phyloP scores from a whole-genome alignment of 2,329 filamentous ascomycete species.

The Lanzia echinophila region DNA sequence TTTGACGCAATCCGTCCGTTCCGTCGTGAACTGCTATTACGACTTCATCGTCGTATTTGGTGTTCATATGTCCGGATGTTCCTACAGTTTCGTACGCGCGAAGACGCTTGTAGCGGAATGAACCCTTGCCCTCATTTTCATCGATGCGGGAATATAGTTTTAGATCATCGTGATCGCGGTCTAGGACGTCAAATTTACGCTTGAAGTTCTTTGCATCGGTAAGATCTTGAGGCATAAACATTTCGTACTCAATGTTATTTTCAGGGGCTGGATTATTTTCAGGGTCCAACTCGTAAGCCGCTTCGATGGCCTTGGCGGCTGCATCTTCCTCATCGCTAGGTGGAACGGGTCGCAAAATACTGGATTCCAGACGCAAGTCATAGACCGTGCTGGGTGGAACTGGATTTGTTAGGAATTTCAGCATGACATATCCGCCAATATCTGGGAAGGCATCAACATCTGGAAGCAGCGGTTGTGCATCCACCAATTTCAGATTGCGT shows the following conservation, averaged over 20 bases:
- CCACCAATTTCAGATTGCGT: slow-evolving; percentile 47
- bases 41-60: slow-evolving; percentile 59
- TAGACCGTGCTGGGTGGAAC: slow-evolving; percentile 47
- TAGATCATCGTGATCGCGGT: slow-evolving; percentile 47
- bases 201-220: slow-evolving; percentile 49
- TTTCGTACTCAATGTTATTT: slow-evolving; percentile 58
- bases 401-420: slow-evolving; percentile 63
- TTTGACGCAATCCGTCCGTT: slow-evolving; percentile 42
- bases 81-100: slow-evolving; percentile 59
- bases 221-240: slow-evolving; percentile 50
- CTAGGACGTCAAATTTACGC: slow-evolving; percentile 52
- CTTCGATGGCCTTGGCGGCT: slow-evolving; percentile 40
- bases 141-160: slow-evolving; percentile 48
- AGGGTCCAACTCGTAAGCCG: slow-evolving; percentile 51
- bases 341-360: slow-evolving; percentile 55
- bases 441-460: slow-evolving; percentile 65
- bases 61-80: slow-evolving; percentile 45
- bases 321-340: slow-evolving; percentile 48
- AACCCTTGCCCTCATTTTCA: slow-evolving; percentile 36
- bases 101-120: slow-evolving; percentile 55
- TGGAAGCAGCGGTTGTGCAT: slow-evolving; percentile 55
- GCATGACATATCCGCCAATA: slow-evolving; percentile 60
- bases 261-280: slow-evolving; percentile 48
- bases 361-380: slow-evolving; percentile 54
- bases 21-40: slow-evolving; percentile 53